Conservation (phyloP, 306 rosid genomes). For the Gastrolobium bilobum region DNA sequence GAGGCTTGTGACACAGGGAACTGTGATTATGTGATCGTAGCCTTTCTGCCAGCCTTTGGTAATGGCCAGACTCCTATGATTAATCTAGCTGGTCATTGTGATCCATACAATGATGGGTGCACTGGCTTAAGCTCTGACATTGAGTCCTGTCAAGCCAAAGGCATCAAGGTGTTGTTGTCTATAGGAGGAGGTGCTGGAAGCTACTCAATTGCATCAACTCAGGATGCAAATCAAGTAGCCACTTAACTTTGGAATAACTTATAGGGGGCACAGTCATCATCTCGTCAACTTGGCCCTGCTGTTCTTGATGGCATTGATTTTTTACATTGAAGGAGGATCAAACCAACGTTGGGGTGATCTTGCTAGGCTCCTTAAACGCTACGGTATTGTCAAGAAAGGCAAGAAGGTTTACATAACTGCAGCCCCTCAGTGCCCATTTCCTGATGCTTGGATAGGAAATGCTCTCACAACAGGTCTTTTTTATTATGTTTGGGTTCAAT, state of each 20-base stretch:
- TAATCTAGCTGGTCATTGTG: no score
- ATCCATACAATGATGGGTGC: no score
- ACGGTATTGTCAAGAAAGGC: neutral
- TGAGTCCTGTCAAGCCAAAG: no score
- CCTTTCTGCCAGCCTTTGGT: no score
- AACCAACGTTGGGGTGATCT: conserved; percentile 26
- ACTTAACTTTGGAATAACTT: conserved; percentile 50
- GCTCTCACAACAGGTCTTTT: neutral
- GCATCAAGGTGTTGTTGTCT: no score
- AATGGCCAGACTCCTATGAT: no score
- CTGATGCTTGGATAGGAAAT: neutral
- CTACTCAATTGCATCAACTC: conserved; percentile 41
- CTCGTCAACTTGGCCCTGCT: conserved; percentile 49
- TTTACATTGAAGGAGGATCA: conserved; percentile 32
- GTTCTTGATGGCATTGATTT: conserved; percentile 34
- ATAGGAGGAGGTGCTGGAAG: conserved; percentile 50
- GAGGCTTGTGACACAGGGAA: no score
- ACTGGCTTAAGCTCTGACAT: no score
- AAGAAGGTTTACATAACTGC: conserved; percentile 24
- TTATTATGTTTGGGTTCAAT: conserved; percentile 42
- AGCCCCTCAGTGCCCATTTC: conserved; percentile 15
- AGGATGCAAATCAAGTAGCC: conserved; percentile 40
- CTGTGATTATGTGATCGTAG: no score
- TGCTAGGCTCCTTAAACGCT: neutral
- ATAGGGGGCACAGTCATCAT: conserved; percentile 43